phyloP scores from a whole-genome alignment of 176 grass and related monocot genomes.

The Oryza punctata region DNA sequence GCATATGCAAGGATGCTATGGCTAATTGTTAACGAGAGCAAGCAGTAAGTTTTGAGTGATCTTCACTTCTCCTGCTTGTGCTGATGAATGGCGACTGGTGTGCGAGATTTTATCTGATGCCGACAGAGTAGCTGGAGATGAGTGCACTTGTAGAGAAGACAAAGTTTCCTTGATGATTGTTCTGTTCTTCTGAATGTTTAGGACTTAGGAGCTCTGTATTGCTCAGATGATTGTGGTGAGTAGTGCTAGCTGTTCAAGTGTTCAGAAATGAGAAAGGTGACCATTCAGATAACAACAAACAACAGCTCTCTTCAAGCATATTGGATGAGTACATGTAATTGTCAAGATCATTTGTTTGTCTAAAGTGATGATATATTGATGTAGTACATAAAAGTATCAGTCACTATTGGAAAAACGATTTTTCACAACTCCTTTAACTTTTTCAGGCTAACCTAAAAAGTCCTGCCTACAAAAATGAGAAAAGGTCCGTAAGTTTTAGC shows the following conservation, averaged over 20 bases:
- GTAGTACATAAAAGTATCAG: no score
- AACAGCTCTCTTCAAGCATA: not conserved
- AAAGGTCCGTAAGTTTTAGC: no score
- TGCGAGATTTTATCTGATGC: not conserved
- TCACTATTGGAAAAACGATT: no score
- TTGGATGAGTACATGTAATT: not conserved
- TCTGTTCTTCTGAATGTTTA: not conserved
- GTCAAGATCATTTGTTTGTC: not conserved
- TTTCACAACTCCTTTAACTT: no score
- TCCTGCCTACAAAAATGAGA: no score
- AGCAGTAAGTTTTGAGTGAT: constrained; percentile 32
- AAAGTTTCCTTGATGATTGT: not conserved
- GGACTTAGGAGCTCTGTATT: not conserved
- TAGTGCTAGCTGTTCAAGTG: not conserved
- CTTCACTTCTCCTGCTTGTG: constrained; percentile 11
- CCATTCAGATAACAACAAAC: not conserved
- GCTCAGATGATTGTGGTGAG: not conserved
- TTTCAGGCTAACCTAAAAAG: no score
- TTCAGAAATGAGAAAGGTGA: not conserved
- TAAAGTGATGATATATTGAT: not conserved
- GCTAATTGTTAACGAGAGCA: not conserved
- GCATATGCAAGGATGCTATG: constrained; percentile 5
- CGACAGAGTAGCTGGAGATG: not conserved
- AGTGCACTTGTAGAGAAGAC: not conserved
- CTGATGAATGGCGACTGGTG: not conserved